Evolutionary conservation across 1,284 basidiomycete species (phyloP).

Genomic region (Gymnopus androsaceus): DNA sequence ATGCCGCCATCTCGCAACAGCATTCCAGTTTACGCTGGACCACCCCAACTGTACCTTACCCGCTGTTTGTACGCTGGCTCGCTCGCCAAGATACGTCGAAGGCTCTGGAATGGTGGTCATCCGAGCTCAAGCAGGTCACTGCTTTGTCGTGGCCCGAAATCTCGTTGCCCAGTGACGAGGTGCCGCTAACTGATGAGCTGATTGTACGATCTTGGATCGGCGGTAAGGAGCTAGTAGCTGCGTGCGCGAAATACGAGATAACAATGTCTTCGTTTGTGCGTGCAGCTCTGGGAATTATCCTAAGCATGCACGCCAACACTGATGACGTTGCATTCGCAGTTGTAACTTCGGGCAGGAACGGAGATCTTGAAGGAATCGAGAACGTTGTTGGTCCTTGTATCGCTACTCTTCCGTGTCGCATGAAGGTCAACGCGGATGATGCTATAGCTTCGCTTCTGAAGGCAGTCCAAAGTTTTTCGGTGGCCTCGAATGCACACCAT

Average conservation of each 20-base stretch:
- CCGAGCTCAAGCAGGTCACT: no score
- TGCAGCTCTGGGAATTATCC: not conserved
- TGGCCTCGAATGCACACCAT: not conserved
- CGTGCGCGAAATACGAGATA: not conserved
- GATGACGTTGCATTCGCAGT: slow-evolving; percentile 1
- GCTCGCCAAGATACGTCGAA: no score
- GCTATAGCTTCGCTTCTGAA: not conserved
- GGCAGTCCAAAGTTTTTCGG: not conserved
- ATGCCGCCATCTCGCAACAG: not conserved
- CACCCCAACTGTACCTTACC: no score
- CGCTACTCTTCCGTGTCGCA: not conserved
- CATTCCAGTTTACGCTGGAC: no score
- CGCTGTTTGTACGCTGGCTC: no score
- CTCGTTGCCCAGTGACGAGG: no score
- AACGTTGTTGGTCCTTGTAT: not conserved
- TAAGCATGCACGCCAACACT: not conserved
- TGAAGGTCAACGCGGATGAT: not conserved
- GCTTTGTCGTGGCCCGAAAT: no score
- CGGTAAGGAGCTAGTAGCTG: no score
- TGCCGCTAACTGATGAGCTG: no score
- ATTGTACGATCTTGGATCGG: no score
- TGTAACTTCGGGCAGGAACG: slow-evolving; percentile 3
- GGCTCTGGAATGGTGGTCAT: no score
- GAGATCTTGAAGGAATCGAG: slow-evolving; percentile 1
- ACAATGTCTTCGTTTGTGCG: not conserved